These are phyloP conservation scores for Aspergillus bridgeri DNA, from an alignment of 495 filamentous ascomycete genomes.

Conservation along the genomic window DNA sequence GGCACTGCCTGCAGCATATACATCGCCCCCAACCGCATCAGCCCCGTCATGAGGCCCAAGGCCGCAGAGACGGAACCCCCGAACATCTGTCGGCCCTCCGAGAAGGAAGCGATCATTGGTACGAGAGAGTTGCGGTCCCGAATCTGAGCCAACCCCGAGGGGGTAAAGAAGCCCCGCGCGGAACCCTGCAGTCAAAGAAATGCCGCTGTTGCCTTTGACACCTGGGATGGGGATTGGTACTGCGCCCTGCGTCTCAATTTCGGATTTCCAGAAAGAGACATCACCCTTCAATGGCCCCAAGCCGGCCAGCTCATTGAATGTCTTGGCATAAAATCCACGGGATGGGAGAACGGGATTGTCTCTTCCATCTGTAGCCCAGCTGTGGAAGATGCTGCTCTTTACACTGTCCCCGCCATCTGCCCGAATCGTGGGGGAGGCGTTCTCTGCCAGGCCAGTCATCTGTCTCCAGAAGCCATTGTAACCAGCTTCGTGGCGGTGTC, in stretches of 20 bases:
- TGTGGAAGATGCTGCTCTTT: slow-evolving; percentile 81
- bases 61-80: slow-evolving; percentile 86
- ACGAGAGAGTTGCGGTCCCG: slow-evolving; percentile 59
- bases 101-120: slow-evolving; percentile 95
- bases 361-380: slow-evolving; percentile 72
- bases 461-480: slow-evolving; percentile 87
- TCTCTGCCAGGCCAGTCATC: slow-evolving; percentile 67
- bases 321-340: slow-evolving; percentile 72
- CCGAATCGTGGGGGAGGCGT: slow-evolving; percentile 76
- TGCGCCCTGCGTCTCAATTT: slow-evolving; percentile 75
- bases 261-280: slow-evolving; percentile 83
- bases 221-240: slow-evolving; percentile 67
- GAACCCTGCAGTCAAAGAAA: slow-evolving; percentile 65
- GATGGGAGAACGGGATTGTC: slow-evolving; percentile 81
- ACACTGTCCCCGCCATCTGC: slow-evolving; percentile 85
- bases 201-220: slow-evolving; percentile 63
- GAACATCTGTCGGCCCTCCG: slow-evolving; percentile 89
- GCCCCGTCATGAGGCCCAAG: slow-evolving; percentile 80
- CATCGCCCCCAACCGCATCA: slow-evolving; percentile 86
- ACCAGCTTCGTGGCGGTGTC: slow-evolving; percentile 67
- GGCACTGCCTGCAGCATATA: slow-evolving; percentile 82
- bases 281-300: slow-evolving; percentile 82
- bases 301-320: slow-evolving; percentile 77
- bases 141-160: slow-evolving; percentile 50
- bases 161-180: slow-evolving; percentile 63